Conservation (phyloP, 352 stramenopile species). For the Pythium aquatile region DNA sequence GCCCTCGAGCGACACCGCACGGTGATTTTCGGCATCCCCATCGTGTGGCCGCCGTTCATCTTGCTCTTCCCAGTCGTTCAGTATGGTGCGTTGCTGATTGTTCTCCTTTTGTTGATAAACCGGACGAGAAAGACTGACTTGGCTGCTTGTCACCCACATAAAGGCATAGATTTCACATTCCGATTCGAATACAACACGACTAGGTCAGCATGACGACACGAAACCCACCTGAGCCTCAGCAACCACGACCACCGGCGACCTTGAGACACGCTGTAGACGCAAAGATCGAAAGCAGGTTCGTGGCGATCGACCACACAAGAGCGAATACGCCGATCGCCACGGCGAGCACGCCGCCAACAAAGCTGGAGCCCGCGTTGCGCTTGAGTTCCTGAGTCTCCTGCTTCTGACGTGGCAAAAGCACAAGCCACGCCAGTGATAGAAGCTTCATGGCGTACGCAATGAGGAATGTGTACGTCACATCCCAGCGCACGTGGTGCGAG, state of each 20-base stretch:
- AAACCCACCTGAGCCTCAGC: conserved; percentile 22
- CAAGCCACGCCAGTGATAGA: conserved; percentile 44
- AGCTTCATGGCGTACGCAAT: conserved; percentile 46
- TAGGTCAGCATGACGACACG: neutral
- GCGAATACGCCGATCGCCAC: conserved; percentile 43
- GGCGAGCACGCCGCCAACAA: conserved; percentile 35
- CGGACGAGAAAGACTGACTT: neutral
- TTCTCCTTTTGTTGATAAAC: too few species aligned
- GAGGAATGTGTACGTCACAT: conserved; percentile 36
- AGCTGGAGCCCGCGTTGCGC: conserved; percentile 29
- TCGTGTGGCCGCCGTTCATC: neutral
- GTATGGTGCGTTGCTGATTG: neutral
- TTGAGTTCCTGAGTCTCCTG: conserved; percentile 51
- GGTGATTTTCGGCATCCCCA: neutral
- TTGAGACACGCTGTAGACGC: conserved; percentile 48
- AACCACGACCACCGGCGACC: conserved; percentile 55
- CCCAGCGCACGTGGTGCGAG: conserved; percentile 28
- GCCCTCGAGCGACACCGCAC: conserved; percentile 18
- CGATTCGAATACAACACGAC: neutral
- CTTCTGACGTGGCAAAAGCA: conserved; percentile 59
- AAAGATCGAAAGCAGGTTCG: conserved; percentile 63
- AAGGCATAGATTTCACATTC: neutral
- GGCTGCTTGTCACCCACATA: neutral
- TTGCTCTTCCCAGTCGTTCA: neutral
- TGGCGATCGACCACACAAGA: conserved; percentile 52